A percentile compares a stretch with the other conserved stretches of the same genome.
Evolutionary conservation across 1,139 yeast genomes (phyloP).

Genomic region (Suhomyces bribrorum): DNA sequence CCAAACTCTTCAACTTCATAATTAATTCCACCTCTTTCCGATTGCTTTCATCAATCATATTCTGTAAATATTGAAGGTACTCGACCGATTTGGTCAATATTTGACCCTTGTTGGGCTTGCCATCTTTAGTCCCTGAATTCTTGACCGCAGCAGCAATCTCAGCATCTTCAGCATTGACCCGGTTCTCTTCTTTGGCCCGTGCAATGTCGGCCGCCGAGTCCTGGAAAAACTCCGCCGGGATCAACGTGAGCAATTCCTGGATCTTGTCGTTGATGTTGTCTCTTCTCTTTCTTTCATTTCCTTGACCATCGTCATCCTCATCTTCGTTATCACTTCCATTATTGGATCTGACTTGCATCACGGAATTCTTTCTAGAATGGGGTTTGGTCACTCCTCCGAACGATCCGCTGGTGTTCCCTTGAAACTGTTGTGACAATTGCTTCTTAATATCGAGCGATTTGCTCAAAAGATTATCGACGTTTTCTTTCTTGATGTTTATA

Average conservation of each 20-base stretch:
- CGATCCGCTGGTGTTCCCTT: slow-evolving; percentile 21
- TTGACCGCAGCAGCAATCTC: slow-evolving; percentile 38
- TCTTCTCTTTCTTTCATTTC: slow-evolving; percentile 65
- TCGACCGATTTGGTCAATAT: slow-evolving; percentile 83
- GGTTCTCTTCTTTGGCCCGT: slow-evolving; percentile 11
- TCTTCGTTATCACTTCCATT: slow-evolving; percentile 34
- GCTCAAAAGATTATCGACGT: slow-evolving; percentile 31
- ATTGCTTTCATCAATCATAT: slow-evolving; percentile 73
- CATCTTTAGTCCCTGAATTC: slow-evolving; percentile 75
- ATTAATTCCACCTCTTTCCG: slow-evolving; percentile 75
- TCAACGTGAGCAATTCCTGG: slow-evolving; percentile 70
- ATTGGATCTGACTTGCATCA: slow-evolving; percentile 31
- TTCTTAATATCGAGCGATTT: slow-evolving; percentile 41
- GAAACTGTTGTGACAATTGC: slow-evolving; percentile 45
- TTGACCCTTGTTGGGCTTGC: slow-evolving; percentile 92
- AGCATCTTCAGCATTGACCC: slow-evolving; percentile 18
- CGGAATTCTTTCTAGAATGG: slow-evolving; percentile 41
- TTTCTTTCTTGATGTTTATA: slow-evolving; percentile 32
- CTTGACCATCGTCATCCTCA: slow-evolving; percentile 40
- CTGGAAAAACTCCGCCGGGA: slow-evolving; percentile 63
- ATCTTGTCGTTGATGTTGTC: slow-evolving; percentile 90
- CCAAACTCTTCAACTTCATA: slow-evolving; percentile 57
- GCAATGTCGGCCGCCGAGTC: slow-evolving; percentile 19
- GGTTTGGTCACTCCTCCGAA: slow-evolving; percentile 45
- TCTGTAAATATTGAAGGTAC: slow-evolving; percentile 73